These are phyloP conservation scores for Huntiella decipiens DNA, from an alignment of 2,329 filamentous ascomycete species.

Conservation along the genomic window DNA sequence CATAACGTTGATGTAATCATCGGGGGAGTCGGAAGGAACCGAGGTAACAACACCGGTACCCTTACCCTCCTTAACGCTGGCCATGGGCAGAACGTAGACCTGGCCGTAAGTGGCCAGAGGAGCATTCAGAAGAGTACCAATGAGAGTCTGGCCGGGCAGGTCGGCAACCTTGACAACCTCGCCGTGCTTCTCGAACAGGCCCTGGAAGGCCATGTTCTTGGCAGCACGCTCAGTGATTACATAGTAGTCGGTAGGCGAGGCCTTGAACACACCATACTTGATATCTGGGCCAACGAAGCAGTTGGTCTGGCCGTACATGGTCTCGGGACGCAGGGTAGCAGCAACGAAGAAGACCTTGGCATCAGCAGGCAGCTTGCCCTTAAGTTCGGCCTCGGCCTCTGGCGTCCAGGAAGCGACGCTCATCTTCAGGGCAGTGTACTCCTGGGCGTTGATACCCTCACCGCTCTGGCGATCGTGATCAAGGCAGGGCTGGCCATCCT, in stretches of 20 bases:
- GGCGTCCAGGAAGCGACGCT: constrained; percentile 79
- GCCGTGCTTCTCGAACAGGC: constrained; percentile 61
- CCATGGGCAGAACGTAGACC: constrained; percentile 86
- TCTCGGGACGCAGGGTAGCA: constrained; percentile 84
- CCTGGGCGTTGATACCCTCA: constrained; percentile 50
- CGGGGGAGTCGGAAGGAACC: constrained; percentile 82
- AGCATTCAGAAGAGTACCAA: constrained; percentile 78
- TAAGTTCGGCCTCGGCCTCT: constrained; percentile 49
- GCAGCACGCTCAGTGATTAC: constrained; percentile 71
- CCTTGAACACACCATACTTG: constrained; percentile 73
- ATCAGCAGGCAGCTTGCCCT: constrained; percentile 58
- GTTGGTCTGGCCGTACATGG: constrained; percentile 95
- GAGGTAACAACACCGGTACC: constrained; percentile 93
- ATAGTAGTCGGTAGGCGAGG: constrained; percentile 60
- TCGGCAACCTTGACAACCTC: constrained; percentile 56
- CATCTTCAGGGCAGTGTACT: constrained; percentile 85
- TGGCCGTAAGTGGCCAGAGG: constrained; percentile 72
- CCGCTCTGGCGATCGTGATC: constrained; percentile 29
- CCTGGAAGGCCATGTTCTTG: constrained; percentile 92
- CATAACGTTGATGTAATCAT: constrained; percentile 76
- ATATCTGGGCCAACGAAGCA: constrained; percentile 89
- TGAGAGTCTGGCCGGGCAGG: constrained; percentile 55
- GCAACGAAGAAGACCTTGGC: constrained; percentile 78
- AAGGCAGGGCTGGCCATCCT: constrained; percentile 37
- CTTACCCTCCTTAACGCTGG: constrained; percentile 77